Conservation (phyloP, 345 rosid genomes). For the Camelina sativa region DNA sequence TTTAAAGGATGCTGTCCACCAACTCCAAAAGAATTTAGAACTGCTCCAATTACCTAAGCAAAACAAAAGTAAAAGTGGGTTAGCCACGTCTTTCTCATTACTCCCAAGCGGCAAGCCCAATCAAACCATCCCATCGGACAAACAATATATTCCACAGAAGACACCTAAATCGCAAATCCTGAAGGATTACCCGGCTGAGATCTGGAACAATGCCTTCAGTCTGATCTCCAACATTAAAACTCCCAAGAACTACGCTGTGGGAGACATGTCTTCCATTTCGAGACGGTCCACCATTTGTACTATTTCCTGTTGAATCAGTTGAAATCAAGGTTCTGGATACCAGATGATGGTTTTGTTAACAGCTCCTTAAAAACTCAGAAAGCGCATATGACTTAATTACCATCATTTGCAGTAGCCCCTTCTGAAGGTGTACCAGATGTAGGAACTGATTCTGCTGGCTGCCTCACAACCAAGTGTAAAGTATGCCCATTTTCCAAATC, state of each 20-base stretch:
- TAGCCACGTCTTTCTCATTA: conserved; percentile 2
- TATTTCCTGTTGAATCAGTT: conserved; percentile 55
- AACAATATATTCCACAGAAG: not conserved
- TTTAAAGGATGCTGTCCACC: conserved; percentile 58
- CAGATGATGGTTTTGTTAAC: conserved; percentile 3
- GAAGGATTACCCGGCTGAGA: conserved; percentile 56
- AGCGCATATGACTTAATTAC: conserved; percentile 47
- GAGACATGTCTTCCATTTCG: conserved; percentile 76
- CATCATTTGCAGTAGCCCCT: conserved; percentile 55
- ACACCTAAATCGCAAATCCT: conserved; percentile 16
- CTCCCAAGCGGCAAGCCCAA: conserved; percentile 1
- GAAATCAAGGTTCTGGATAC: not conserved
- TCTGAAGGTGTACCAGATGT: conserved; percentile 59
- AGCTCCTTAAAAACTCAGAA: conserved; percentile 12
- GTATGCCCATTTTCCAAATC: conserved; percentile 97
- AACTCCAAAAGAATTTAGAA: conserved; percentile 80
- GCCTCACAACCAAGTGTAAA: conserved; percentile 88
- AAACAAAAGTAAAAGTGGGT: conserved; percentile 10
- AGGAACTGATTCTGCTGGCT: conserved; percentile 61
- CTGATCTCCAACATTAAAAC: conserved; percentile 82
- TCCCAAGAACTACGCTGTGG: conserved; percentile 86
- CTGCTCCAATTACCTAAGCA: conserved; percentile 80
- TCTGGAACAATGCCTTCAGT: conserved; percentile 75
- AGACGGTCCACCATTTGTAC: conserved; percentile 56
- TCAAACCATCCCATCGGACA: conserved; percentile 28